Percentiles rank a stretch among this genome's conserved stretches.
phyloP scores from a whole-genome alignment of 306 rosid genomes.

The Carpinus fangiana region DNA sequence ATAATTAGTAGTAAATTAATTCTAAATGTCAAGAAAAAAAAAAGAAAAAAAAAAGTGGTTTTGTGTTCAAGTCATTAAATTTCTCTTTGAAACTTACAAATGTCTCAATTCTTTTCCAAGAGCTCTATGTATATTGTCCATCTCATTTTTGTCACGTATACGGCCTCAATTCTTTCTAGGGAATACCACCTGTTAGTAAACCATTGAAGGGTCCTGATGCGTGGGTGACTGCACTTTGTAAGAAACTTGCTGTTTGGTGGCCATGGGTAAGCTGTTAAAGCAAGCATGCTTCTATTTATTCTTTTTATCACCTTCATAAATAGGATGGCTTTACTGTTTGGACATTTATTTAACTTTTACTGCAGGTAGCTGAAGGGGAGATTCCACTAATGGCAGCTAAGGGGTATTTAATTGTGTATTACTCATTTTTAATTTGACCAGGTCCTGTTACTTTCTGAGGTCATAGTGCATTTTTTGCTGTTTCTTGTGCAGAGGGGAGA shows the following conservation, averaged over 20 bases:
- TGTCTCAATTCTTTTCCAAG: constrained; percentile 7
- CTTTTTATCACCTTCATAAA: constrained; percentile 14
- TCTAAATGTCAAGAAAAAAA: neutral
- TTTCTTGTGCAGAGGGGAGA: constrained; percentile 73
- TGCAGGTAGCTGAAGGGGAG: constrained; percentile 88
- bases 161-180: constrained; percentile 46
- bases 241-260: constrained; percentile 83
- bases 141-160: neutral
- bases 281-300: neutral
- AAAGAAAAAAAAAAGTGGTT: neutral
- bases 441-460: constrained; percentile 17
- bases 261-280: constrained; percentile 67
- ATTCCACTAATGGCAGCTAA: constrained; percentile 72
- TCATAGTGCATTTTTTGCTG: neutral
- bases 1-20: neutral
- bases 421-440: constrained; percentile 1
- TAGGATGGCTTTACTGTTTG: constrained; percentile 11
- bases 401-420: constrained; percentile 50
- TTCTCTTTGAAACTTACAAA: constrained; percentile 22
- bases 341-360: constrained; percentile 17
- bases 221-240: constrained; percentile 82
- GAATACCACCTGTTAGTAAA: constrained; percentile 75
- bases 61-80: neutral
- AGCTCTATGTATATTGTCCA: neutral
- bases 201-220: constrained; percentile 53